Evolutionary conservation across 2,329 filamentous ascomycete genomes (phyloP).

Genomic region (Plectosphaerella sp.): DNA sequence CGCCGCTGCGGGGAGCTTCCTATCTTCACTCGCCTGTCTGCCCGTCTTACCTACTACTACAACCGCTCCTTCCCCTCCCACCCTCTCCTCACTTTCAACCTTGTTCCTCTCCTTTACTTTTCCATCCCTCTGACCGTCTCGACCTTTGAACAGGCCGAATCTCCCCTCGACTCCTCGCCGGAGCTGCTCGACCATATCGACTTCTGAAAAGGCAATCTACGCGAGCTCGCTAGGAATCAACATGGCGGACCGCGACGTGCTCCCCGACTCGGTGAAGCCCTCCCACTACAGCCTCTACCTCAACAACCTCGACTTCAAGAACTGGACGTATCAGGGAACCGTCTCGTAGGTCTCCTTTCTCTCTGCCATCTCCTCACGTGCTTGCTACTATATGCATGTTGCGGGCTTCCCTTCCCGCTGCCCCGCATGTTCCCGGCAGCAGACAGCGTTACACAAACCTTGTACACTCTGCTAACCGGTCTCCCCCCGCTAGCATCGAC

Average conservation of each 20-base stretch:
- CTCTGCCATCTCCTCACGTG: background rate
- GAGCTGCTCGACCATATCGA: conserved; percentile 17
- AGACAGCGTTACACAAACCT: background rate
- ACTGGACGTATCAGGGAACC: conserved; percentile 75
- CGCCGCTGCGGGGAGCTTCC: no score
- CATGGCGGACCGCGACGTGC: conserved; percentile 59
- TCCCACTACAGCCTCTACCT: conserved; percentile 82
- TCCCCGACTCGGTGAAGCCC: conserved; percentile 68
- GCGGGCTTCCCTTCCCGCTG: conserved; percentile 3
- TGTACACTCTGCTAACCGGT: background rate
- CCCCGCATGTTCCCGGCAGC: background rate
- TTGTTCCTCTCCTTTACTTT: background rate
- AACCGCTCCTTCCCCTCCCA: background rate
- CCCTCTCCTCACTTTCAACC: no score
- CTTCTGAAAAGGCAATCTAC: conserved; percentile 16
- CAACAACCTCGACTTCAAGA: conserved; percentile 71
- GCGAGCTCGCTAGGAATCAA: conserved; percentile 15
- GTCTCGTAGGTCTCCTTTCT: conserved; percentile 47
- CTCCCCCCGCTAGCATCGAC: conserved; percentile 54
- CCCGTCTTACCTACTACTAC: background rate
- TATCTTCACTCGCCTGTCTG: no score
- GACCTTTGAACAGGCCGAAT: background rate
- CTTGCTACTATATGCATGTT: background rate
- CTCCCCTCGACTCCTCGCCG: conserved; percentile 2
- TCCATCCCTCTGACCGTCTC: background rate